Percentiles rank a stretch among this genome's conserved stretches.
phyloP scores from a whole-genome alignment of 129 eudicot genomes.

The Chrysanthemum makinoi region DNA sequence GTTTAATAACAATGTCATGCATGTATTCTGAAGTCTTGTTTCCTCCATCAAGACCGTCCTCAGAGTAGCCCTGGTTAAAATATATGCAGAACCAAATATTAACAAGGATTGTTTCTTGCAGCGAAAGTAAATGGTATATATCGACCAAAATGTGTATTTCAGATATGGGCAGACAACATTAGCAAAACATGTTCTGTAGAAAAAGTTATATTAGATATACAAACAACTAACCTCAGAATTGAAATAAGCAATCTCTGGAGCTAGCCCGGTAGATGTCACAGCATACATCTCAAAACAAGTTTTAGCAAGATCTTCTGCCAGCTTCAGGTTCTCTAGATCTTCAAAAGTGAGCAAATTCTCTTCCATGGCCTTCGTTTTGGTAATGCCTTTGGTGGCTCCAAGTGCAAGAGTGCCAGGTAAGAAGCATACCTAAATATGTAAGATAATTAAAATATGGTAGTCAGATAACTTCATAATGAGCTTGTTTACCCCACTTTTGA shows the following conservation, averaged over 20 bases:
- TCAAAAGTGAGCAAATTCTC: conserved; percentile 66
- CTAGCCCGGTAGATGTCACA: conserved; percentile 93
- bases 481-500: background rate
- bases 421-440: conserved; percentile 70
- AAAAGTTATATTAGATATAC: background rate
- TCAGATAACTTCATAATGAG: conserved; percentile 5
- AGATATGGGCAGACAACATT: background rate
- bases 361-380: conserved; percentile 67
- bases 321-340: conserved; percentile 82
- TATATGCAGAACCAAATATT: conserved; percentile 12
- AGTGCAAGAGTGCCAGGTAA: conserved; percentile 96
- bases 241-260: conserved; percentile 93
- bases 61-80: conserved; percentile 55
- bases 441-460: conserved; percentile 5
- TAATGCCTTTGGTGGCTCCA: conserved; percentile 91
- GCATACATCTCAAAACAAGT: conserved; percentile 88
- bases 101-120: too few species aligned
- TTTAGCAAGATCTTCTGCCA: conserved; percentile 92
- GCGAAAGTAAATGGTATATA: background rate
- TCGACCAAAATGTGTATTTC: background rate
- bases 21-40: conserved; percentile 71
- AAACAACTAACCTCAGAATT: conserved; percentile 59
- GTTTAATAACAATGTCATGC: conserved; percentile 79
- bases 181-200: background rate
- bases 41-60: conserved; percentile 81